Percentiles rank a stretch among this genome's conserved stretches.
Conservation (phyloP, 345 rosid genomes). For the Salix viminalis region DNA sequence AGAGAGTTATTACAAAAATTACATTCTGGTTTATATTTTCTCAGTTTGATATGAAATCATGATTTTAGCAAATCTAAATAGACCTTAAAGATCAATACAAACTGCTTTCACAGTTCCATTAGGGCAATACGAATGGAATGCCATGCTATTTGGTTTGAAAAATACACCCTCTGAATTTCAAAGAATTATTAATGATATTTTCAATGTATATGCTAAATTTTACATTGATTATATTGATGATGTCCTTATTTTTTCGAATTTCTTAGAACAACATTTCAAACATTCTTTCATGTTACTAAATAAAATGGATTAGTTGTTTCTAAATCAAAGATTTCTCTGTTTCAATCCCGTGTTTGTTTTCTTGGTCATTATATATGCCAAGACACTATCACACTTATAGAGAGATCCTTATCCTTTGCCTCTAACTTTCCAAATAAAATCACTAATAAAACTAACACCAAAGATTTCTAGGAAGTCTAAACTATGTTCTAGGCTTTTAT, state of each 20-base stretch:
- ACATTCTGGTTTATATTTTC: background rate
- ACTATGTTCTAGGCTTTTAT: too few relatives aligned
- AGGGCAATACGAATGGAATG: background rate
- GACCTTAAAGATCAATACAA: background rate
- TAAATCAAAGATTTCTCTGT: too few relatives aligned
- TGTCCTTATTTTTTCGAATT: too few relatives aligned
- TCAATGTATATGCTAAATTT: background rate
- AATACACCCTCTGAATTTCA: background rate
- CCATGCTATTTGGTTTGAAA: background rate
- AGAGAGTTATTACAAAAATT: background rate
- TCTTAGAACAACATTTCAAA: too few relatives aligned
- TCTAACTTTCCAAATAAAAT: too few relatives aligned
- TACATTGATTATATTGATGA: too few relatives aligned
- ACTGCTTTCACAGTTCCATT: background rate
- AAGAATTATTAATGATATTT: background rate
- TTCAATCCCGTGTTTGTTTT: background rate
- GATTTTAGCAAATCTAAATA: background rate
- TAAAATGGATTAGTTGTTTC: background rate
- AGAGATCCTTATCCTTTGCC: background rate
- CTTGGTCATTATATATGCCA: too few relatives aligned
- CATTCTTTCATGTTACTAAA: too few relatives aligned
- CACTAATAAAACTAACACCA: too few relatives aligned
- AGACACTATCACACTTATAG: background rate
- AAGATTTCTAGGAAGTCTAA: background rate
- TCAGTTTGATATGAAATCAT: background rate